Evolutionary conservation across 2,329 filamentous ascomycete species (phyloP).

Genomic region (Capronia coronata): DNA sequence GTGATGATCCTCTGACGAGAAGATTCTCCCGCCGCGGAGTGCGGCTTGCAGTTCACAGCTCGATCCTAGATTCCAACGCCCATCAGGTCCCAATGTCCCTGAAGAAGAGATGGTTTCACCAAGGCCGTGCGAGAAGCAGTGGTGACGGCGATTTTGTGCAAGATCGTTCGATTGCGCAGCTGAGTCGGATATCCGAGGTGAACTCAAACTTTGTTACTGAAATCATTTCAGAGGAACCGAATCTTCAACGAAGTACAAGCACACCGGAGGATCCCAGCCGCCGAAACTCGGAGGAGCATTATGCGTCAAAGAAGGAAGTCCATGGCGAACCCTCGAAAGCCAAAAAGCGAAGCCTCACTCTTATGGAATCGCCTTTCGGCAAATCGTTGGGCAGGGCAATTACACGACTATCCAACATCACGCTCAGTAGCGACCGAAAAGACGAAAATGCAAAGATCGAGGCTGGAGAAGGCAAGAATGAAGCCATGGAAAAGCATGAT

Average conservation of each 20-base stretch:
- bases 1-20: slow-evolving; percentile 9
- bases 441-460: background rate
- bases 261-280: background rate
- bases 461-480: background rate
- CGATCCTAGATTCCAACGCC: slow-evolving; percentile 26
- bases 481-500: background rate
- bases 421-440: background rate
- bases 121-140: slow-evolving; percentile 6
- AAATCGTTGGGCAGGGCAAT: slow-evolving; percentile 14
- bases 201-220: slow-evolving; percentile 15
- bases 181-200: slow-evolving; percentile 24
- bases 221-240: background rate
- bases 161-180: slow-evolving; percentile 15
- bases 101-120: slow-evolving; percentile 27
- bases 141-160: background rate
- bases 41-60: slow-evolving; percentile 26
- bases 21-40: slow-evolving; percentile 26
- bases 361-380: slow-evolving; percentile 12
- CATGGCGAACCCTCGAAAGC: slow-evolving; percentile 5
- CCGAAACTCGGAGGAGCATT: background rate
- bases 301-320: background rate
- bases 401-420: slow-evolving; percentile 5
- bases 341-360: slow-evolving; percentile 12
- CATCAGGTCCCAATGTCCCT: slow-evolving; percentile 23
- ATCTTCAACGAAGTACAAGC: background rate